Conservation (phyloP, 1,139 yeast species). For the Suhomyces chickasaworum region DNA sequence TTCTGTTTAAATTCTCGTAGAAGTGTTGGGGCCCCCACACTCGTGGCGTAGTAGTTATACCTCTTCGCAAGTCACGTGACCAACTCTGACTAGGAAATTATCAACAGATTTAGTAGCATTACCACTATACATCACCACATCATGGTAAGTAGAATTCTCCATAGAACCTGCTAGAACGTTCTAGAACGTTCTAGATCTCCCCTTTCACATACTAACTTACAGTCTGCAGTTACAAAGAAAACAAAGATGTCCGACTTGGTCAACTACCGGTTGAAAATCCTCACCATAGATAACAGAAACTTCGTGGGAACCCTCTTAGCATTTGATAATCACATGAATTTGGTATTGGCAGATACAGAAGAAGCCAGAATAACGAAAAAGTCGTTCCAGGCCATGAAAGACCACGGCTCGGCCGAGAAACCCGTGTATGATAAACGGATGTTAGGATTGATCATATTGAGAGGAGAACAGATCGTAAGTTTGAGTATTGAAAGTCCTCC, state of each 20-base stretch:
- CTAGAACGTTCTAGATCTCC: too few species aligned
- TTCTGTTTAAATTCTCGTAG: too few species aligned
- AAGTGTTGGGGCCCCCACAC: too few species aligned
- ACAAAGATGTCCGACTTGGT: constrained; percentile 69
- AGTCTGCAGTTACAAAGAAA: constrained; percentile 36
- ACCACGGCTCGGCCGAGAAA: constrained; percentile 34
- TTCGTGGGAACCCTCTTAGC: constrained; percentile 82
- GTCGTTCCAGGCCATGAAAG: constrained; percentile 45
- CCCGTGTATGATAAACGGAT: constrained; percentile 55
- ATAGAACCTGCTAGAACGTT: not conserved
- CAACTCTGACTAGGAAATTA: not conserved
- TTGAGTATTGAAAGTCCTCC: constrained; percentile 83
- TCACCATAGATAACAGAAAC: constrained; percentile 73
- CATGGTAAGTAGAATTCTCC: constrained; percentile 1
- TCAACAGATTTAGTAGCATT: constrained; percentile 1
- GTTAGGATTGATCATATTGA: constrained; percentile 76
- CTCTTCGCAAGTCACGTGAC: not conserved
- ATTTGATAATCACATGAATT: constrained; percentile 86
- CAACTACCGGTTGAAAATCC: constrained; percentile 70
- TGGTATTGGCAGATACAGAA: constrained; percentile 82
- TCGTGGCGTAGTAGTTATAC: too few species aligned
- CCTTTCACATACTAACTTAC: constrained; percentile 11
- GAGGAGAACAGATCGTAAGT: constrained; percentile 91
- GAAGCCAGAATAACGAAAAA: constrained; percentile 78
- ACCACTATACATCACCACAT: not conserved